Evolutionary conservation across 352 stramenopile species (phyloP).

Genomic region (Globisporangium mamillatum): DNA sequence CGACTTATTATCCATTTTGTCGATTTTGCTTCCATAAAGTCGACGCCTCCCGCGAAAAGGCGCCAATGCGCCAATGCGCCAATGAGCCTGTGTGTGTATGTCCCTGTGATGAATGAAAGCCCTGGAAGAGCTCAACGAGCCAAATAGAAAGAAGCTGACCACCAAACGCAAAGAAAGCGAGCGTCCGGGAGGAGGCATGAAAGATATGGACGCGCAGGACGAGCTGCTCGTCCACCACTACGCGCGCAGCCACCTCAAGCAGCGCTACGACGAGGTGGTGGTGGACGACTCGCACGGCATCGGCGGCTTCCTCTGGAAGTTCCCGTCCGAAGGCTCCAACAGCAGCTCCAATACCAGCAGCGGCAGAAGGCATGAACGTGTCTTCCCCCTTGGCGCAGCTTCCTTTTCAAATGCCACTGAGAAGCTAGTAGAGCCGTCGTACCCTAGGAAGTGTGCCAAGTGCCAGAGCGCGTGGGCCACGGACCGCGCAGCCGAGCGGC

Average conservation of each 20-base stretch:
- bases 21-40: neutral
- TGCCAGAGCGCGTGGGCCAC: constrained; percentile 39
- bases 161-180: neutral
- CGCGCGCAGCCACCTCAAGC: constrained; percentile 16
- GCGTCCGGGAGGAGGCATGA: constrained; percentile 4
- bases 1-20: neutral
- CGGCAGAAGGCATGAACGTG: neutral
- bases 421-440: constrained; percentile 5
- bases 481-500: constrained; percentile 24
- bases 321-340: constrained; percentile 65
- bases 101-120: neutral
- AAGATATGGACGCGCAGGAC: constrained; percentile 6
- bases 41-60: neutral
- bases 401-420: neutral
- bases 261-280: constrained; percentile 13
- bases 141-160: neutral
- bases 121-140: neutral
- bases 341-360: neutral
- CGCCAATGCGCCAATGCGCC: neutral
- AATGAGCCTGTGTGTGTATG: too few relatives aligned
- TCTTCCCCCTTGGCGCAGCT: neutral
- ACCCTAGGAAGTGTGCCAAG: constrained; percentile 32
- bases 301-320: constrained; percentile 57
- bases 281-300: constrained; percentile 24
- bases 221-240: constrained; percentile 21